Evolutionary conservation across 1,139 yeast species (phyloP), one percentile per base, ranked within the genome.

Genomic region (Suhomyces yuchorum): DNA sequence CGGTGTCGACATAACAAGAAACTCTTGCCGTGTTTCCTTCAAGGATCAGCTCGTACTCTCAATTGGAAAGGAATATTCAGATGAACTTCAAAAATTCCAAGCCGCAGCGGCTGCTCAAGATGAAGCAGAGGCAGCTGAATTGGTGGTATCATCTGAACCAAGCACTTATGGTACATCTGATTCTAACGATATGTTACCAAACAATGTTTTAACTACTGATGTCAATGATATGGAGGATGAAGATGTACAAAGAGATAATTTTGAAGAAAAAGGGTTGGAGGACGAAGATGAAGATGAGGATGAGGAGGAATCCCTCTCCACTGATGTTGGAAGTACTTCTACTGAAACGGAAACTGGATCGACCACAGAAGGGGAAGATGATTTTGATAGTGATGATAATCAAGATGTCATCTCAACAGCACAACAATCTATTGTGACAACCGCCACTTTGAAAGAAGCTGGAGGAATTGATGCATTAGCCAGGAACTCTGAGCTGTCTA

Each of bases 1-100:
- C 46, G 91, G 88, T n/a, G 80, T 81, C 44, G 81, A 79, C 24
- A 82, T 87, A 2, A 76, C 85, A 3, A 79, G 96, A 58, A 92
- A 91, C 64, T 73, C 87, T 5, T 90, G 97, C 64, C 73, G 82
- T 46, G 92, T 92, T 5, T 63, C 73, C 3, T 86, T 86, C 57
- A 81, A 78, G 18, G 93, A 86, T 56, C 63, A 61, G 3, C 62
- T 91, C 47, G 73, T 74, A 5, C 65, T 89, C 35, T 70, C 75
- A 6, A 74, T 79, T 49, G 82, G 82, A 36, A 73, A 70, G 26
- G 72, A 70, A 18, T 75, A 78, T 51, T 65, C 62, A 41, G 71
- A 66, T 12, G 71, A 70, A 40, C 63, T 75, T 44, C 67, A 70
- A 47, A 67, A 68, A 43, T 69, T 71, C 48, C 74, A 73, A 51